Conservation (phyloP, 371 early-diverging fungal species). For the Chytridium lagenaria region DNA sequence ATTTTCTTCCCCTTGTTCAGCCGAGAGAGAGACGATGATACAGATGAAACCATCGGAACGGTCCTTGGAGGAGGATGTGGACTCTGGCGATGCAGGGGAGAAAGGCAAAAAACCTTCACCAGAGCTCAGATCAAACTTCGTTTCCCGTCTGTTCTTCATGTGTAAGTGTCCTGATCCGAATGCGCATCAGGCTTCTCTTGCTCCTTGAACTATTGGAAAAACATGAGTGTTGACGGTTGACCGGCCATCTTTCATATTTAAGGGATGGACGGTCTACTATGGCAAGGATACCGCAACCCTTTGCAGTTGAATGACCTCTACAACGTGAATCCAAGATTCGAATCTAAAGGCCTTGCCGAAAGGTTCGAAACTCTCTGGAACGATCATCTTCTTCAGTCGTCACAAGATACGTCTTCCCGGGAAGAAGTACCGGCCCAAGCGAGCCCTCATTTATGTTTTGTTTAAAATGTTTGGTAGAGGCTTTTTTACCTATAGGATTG, state of each 20-base stretch:
- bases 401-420: not conserved
- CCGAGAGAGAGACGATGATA: too few relatives aligned
- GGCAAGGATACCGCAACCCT: slow-evolving; percentile 31
- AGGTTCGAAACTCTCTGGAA: slow-evolving; percentile 8
- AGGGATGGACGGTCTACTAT: slow-evolving; percentile 20
- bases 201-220: too few relatives aligned
- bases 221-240: not conserved
- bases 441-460: slow-evolving; percentile 10
- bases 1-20: too few relatives aligned
- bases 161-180: too few relatives aligned
- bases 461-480: slow-evolving; percentile 32
- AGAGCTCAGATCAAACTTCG: slow-evolving; percentile 12
- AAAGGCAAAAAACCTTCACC: slow-evolving; percentile 4
- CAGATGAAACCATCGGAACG: too few relatives aligned
- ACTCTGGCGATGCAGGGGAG: not conserved
- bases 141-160: slow-evolving; percentile 15
- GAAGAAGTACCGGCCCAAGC: slow-evolving; percentile 8
- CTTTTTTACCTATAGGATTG: slow-evolving; percentile 31
- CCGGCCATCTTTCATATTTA: not conserved
- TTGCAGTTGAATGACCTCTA: slow-evolving; percentile 39
- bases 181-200: too few relatives aligned
- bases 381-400: not conserved
- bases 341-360: not conserved
- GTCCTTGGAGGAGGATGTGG: too few relatives aligned
- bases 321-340: slow-evolving; percentile 4